These are phyloP conservation scores for Ananas comosus DNA, from an alignment of 176 grass and related monocot genomes.

Conservation along the genomic window DNA sequence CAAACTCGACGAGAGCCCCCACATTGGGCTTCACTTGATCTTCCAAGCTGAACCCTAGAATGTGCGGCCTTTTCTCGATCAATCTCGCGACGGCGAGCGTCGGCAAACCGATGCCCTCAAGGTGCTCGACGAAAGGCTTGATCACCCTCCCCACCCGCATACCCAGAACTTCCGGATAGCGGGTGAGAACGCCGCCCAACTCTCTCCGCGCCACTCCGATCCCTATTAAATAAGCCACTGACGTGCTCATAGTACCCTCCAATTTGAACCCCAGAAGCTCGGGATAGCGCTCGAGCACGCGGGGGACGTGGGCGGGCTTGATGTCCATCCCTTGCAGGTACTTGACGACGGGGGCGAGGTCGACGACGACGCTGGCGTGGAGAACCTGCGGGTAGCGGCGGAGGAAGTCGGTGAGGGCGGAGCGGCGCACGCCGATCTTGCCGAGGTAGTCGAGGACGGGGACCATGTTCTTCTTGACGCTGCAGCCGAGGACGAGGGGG, in stretches of 20 bases:
- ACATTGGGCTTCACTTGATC: conserved; percentile 52
- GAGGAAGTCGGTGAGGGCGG: conserved; percentile 49
- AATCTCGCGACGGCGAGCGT: conserved; percentile 40
- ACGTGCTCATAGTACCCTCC: conserved; percentile 80
- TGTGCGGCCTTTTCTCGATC: conserved; percentile 48
- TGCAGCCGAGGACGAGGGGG: conserved; percentile 67
- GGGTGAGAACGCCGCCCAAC: conserved; percentile 40
- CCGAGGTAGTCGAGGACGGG: conserved; percentile 83
- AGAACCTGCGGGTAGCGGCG: conserved; percentile 69
- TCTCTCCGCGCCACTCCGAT: conserved; percentile 46
- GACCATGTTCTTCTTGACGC: conserved; percentile 80
- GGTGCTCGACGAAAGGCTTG: conserved; percentile 62
- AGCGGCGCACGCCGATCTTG: conserved; percentile 53
- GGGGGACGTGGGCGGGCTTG: conserved; percentile 32
- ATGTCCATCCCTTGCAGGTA: conserved; percentile 70
- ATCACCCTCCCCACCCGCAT: conserved; percentile 69
- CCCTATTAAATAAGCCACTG: conserved; percentile 55
- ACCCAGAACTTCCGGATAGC: conserved; percentile 51
- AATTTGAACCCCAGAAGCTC: conserved; percentile 74
- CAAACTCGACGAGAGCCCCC: conserved; percentile 39
- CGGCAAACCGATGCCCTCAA: conserved; percentile 46
- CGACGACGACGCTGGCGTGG: conserved; percentile 65
- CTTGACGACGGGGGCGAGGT: conserved; percentile 28
- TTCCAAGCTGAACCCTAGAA: conserved; percentile 54
- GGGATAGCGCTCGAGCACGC: conserved; percentile 65